Percentiles rank a stretch among this genome's conserved stretches.
Conservation (phyloP, 805 yeast genomes). For the Yamadazyma tumulicola region DNA sequence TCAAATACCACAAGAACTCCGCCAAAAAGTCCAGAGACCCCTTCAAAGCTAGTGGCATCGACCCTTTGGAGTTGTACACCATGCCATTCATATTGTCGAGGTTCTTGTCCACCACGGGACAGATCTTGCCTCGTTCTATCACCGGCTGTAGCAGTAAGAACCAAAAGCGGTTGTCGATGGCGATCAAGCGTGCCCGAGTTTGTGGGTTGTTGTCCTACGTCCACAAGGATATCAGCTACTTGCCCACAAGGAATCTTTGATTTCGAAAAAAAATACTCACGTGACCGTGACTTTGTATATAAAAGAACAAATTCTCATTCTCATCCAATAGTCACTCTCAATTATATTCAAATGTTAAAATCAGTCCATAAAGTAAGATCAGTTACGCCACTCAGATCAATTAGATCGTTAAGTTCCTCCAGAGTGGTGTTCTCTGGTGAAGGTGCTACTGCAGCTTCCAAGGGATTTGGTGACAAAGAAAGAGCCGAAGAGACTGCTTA, state of each 20-base stretch:
- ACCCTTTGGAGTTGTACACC: constrained; percentile 69
- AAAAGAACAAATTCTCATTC: not conserved
- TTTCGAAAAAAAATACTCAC: not conserved
- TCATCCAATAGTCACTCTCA: not conserved
- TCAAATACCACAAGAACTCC: constrained; percentile 15
- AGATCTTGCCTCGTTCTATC: constrained; percentile 66
- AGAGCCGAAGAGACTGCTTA: constrained; percentile 85
- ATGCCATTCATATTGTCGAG: constrained; percentile 67
- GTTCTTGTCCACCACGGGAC: constrained; percentile 69
- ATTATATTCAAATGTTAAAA: constrained; percentile 10
- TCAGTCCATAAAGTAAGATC: too few species aligned
- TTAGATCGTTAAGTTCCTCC: constrained; percentile 30
- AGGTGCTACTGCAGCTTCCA: constrained; percentile 19
- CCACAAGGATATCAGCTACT: constrained; percentile 55
- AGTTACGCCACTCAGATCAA: constrained; percentile 16
- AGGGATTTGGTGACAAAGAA: constrained; percentile 70
- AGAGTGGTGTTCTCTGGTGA: constrained; percentile 18
- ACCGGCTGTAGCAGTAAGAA: constrained; percentile 65
- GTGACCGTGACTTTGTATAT: not conserved
- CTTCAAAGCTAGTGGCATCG: constrained; percentile 49
- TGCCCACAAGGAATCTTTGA: constrained; percentile 38
- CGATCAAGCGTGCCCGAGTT: constrained; percentile 75
- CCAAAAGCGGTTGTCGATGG: constrained; percentile 70
- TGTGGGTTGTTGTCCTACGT: constrained; percentile 75
- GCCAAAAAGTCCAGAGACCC: constrained; percentile 29